These are phyloP conservation scores for Penicillium freii DNA, from an alignment of 2,329 filamentous ascomycete genomes.

Conservation along the genomic window DNA sequence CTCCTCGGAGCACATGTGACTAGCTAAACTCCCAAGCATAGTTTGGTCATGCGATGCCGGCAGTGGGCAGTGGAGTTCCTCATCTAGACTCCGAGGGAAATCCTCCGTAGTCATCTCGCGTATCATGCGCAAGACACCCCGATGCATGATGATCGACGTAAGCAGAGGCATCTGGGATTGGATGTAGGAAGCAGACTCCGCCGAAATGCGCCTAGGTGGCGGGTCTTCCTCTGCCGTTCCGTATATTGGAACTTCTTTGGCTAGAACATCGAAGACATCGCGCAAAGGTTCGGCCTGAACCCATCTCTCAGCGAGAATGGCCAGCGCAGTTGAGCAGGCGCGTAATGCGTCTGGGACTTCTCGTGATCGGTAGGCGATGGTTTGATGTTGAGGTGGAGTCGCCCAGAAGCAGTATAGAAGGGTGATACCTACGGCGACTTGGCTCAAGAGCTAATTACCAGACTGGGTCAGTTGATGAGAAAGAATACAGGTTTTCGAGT, in stretches of 20 bases:
- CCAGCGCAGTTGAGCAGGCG: slow-evolving; percentile 16
- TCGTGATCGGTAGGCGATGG: slow-evolving; percentile 1
- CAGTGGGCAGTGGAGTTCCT: background rate
- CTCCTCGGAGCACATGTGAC: slow-evolving; percentile 10
- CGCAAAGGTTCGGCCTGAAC: slow-evolving; percentile 17
- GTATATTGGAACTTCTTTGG: slow-evolving; percentile 7
- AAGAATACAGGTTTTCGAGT: background rate
- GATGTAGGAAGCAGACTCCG: slow-evolving; percentile 6
- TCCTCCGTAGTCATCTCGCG: slow-evolving; percentile 12
- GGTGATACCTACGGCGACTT: slow-evolving; percentile 16
- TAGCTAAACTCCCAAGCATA: background rate
- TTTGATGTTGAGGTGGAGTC: slow-evolving; percentile 9
- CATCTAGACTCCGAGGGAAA: slow-evolving; percentile 5
- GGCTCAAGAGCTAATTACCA: slow-evolving; percentile 14
- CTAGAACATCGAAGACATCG: slow-evolving; percentile 15
- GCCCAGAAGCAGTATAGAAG: slow-evolving; percentile 21
- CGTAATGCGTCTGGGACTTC: slow-evolving; percentile 13
- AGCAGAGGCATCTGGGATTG: slow-evolving; percentile 4
- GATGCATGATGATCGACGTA: slow-evolving; percentile 11
- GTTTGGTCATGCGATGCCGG: background rate
- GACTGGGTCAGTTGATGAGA: background rate
- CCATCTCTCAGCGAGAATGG: slow-evolving; percentile 18
- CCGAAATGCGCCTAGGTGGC: background rate
- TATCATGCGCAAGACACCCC: slow-evolving; percentile 15
- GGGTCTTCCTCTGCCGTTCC: background rate